Evolutionary conservation across 108 stramenopile species (phyloP).

Genomic region (Fragilariopsis cylindrus): DNA sequence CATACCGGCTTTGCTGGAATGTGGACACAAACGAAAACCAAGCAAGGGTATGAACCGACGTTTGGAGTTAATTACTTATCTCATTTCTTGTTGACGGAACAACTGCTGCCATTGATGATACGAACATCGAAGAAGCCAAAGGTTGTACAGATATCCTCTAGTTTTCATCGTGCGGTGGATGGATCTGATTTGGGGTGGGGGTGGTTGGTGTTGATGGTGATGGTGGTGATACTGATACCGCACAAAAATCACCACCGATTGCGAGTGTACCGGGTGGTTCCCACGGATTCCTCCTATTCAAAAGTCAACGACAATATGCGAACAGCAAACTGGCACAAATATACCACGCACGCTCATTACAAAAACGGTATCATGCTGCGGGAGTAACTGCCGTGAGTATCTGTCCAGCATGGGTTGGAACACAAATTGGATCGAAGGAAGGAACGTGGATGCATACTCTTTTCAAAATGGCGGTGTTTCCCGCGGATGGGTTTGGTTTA

Average conservation of each 20-base stretch:
- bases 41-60: slow-evolving; percentile 37
- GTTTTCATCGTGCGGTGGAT: slow-evolving; percentile 42
- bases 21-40: neutral
- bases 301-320: slow-evolving; percentile 38
- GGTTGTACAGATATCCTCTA: slow-evolving; percentile 47
- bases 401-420: slow-evolving; percentile 67
- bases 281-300: slow-evolving; percentile 23
- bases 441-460: slow-evolving; percentile 1
- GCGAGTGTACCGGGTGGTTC: slow-evolving; percentile 39
- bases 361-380: neutral
- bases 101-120: slow-evolving; percentile 39
- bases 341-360: slow-evolving; percentile 27
- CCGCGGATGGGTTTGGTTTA: slow-evolving; percentile 39
- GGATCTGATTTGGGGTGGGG: slow-evolving; percentile 31
- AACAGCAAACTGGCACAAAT: slow-evolving; percentile 69
- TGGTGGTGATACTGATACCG: neutral
- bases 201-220: too few species aligned
- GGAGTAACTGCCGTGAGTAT: slow-evolving; percentile 27
- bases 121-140: slow-evolving; percentile 26
- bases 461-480: slow-evolving; percentile 34
- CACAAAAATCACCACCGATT: slow-evolving; percentile 13
- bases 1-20: slow-evolving; percentile 14
- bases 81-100: slow-evolving; percentile 64
- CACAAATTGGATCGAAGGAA: slow-evolving; percentile 33
- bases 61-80: slow-evolving; percentile 61